Conservation (phyloP, 2,329 filamentous ascomycete species). For the Colletotrichum costaricense region DNA sequence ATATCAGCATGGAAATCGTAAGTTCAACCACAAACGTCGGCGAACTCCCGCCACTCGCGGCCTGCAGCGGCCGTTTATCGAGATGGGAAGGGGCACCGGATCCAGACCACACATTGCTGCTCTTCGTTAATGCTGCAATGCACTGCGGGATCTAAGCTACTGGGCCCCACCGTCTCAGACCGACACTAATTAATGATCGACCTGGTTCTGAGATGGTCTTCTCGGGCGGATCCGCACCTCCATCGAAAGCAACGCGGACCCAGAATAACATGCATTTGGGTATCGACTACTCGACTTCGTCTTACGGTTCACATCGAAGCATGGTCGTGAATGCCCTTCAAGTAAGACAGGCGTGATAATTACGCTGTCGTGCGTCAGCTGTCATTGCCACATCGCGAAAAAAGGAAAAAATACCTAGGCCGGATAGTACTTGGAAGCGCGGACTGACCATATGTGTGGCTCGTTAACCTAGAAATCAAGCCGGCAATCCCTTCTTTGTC, state of each 20-base stretch:
- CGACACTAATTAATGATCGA: not conserved
- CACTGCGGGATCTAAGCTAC: not conserved
- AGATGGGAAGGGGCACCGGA: conserved; percentile 18
- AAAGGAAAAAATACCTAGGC: not conserved
- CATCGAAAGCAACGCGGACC: conserved; percentile 11
- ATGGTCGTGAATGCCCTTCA: not conserved
- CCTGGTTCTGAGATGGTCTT: conserved; percentile 8
- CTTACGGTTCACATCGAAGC: not conserved
- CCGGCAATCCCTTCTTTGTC: conserved; percentile 15
- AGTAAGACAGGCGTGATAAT: not conserved
- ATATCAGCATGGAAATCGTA: conserved; percentile 17
- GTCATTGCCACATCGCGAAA: no score
- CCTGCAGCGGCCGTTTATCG: conserved; percentile 12
- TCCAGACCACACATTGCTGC: conserved; percentile 3
- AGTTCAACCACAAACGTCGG: conserved; percentile 11
- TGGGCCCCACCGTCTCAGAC: conserved; percentile 3
- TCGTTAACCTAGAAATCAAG: conserved; percentile 3
- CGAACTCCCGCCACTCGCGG: not conserved
- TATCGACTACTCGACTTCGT: not conserved
- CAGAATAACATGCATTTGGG: not conserved
- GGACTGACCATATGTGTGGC: conserved; percentile 7
- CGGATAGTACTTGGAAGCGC: not conserved
- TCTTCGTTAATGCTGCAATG: not conserved
- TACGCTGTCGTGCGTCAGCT: not conserved
- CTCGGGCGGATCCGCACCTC: conserved; percentile 26